These are phyloP conservation scores for Pseudogymnoascus sp. DNA, from an alignment of 2,329 filamentous ascomycete species.

Conservation along the genomic window DNA sequence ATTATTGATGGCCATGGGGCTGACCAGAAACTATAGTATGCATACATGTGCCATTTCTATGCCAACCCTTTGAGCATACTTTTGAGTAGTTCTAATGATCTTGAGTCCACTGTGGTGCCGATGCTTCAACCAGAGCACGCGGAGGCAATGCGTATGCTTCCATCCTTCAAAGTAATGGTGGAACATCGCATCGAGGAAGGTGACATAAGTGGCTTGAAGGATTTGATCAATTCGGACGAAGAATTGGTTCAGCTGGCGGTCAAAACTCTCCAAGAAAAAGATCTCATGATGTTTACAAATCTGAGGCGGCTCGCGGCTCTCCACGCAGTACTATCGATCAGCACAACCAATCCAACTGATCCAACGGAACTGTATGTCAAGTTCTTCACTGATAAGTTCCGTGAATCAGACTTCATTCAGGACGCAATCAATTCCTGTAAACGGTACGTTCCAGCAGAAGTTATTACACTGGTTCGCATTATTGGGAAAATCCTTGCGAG, in stretches of 20 bases:
- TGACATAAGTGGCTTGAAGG: constrained; percentile 24
- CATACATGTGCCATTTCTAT: constrained; percentile 81
- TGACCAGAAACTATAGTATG: constrained; percentile 46
- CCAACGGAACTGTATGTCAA: constrained; percentile 50
- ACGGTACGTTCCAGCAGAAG: constrained; percentile 47
- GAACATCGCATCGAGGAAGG: constrained; percentile 40
- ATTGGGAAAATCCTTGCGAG: constrained; percentile 28
- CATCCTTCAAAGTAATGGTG: constrained; percentile 55
- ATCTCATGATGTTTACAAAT: background rate
- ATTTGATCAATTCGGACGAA: background rate
- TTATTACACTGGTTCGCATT: constrained; percentile 35
- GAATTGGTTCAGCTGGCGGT: background rate
- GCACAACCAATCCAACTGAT: constrained; percentile 1
- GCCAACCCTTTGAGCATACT: constrained; percentile 67
- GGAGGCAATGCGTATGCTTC: constrained; percentile 57
- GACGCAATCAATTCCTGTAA: constrained; percentile 39
- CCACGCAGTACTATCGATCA: background rate
- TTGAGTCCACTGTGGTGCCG: constrained; percentile 24
- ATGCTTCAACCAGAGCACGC: constrained; percentile 51
- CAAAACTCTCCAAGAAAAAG: background rate
- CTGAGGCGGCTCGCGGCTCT: background rate
- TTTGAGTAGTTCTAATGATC: constrained; percentile 29
- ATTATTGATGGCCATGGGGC: background rate
- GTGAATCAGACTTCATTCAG: constrained; percentile 46
- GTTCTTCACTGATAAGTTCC: constrained; percentile 45